Evolutionary conservation across 2,329 filamentous ascomycete genomes (phyloP).

Genomic region (Aureobasidium leucospermi): DNA sequence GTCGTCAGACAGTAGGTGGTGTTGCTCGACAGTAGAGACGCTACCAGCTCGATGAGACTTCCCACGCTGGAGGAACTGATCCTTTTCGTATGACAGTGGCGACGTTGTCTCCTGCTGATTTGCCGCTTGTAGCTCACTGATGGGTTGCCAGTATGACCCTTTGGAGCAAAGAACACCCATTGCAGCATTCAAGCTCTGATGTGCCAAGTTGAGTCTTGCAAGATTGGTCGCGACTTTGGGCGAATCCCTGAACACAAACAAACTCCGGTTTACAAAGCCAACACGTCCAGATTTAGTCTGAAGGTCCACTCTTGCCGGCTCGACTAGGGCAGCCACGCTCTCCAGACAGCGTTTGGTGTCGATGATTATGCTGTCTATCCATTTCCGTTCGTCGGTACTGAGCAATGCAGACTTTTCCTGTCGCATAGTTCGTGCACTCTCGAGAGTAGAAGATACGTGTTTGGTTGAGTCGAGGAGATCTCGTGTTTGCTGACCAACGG

Average conservation of each 20-base stretch:
- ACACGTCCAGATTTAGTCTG: not conserved
- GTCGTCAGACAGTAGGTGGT: too few species aligned
- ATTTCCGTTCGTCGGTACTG: not conserved
- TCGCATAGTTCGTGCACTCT: not conserved
- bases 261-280: not conserved
- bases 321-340: not conserved
- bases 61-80: too few species aligned
- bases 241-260: not conserved
- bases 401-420: not conserved
- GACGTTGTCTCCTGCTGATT: too few species aligned
- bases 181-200: not conserved
- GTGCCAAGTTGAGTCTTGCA: not conserved
- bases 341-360: not conserved
- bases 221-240: not conserved
- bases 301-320: not conserved
- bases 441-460: not conserved
- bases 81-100: too few species aligned
- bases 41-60: too few species aligned
- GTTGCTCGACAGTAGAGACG: too few species aligned
- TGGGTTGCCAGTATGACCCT: not conserved
- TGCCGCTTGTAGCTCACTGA: not conserved
- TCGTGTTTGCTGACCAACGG: not conserved
- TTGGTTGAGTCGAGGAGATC: not conserved
- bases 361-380: not conserved
- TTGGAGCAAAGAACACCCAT: not conserved